A percentile compares a stretch with the other conserved stretches of the same genome.
phyloP scores from a whole-genome alignment of 225 moss, liverwort and hornwort genomes.

The Pseudoscleropodium purum region DNA sequence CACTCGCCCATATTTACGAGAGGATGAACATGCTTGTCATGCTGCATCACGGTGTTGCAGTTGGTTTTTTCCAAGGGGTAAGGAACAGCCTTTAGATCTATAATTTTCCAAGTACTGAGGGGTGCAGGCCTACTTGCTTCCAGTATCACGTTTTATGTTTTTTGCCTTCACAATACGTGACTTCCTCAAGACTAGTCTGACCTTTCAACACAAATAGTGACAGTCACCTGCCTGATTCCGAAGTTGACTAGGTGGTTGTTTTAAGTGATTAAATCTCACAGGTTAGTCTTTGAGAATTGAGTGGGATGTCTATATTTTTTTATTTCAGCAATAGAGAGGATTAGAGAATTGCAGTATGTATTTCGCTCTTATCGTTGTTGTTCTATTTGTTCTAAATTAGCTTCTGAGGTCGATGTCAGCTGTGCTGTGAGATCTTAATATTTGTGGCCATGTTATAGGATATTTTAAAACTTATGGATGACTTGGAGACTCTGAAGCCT shows the following conservation, averaged over 20 bases:
- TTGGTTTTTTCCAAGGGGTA: constrained; percentile 88
- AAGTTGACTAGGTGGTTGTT: neutral
- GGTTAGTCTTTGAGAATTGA: neutral
- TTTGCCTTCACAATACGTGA: neutral
- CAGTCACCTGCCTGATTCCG: neutral
- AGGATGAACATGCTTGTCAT: constrained; percentile 61
- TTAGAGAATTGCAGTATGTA: neutral
- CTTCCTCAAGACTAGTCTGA: neutral
- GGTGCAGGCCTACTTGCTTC: neutral
- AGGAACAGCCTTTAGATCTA: neutral
- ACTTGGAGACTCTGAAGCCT: constrained; percentile 66
- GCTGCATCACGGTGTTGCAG: constrained; percentile 66
- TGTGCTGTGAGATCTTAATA: neutral
- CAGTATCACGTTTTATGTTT: neutral
- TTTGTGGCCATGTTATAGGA: constrained; percentile 29
- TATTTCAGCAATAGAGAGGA: neutral
- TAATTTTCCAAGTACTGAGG: neutral
- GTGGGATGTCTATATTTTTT: neutral
- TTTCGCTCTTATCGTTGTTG: neutral
- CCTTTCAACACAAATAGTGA: neutral
- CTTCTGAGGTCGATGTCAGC: neutral
- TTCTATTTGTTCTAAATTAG: neutral
- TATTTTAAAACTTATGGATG: constrained; percentile 85
- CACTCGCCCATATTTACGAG: constrained; percentile 95
- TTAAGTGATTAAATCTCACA: neutral